These are phyloP conservation scores for Verbascum thapsus DNA, from an alignment of 257 asterid species.

Conservation along the genomic window DNA sequence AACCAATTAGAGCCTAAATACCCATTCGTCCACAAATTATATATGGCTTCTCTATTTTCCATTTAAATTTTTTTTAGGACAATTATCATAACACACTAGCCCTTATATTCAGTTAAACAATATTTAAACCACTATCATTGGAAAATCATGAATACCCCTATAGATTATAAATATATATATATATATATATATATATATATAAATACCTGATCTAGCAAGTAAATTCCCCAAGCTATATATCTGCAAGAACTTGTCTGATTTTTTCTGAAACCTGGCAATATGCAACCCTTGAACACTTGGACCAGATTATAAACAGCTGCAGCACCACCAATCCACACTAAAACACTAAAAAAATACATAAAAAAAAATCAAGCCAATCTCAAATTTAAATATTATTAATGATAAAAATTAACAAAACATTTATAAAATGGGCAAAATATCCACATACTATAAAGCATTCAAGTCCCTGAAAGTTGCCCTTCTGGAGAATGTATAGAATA, in stretches of 20 bases:
- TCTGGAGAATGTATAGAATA: conserved; percentile 36
- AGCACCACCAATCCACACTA: conserved; percentile 57
- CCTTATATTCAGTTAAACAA: no score
- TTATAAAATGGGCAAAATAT: background rate
- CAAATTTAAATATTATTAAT: background rate
- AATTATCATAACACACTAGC: no score
- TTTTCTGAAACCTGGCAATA: conserved; percentile 31
- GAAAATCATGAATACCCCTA: no score
- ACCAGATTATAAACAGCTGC: conserved; percentile 63
- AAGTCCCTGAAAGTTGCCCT: conserved; percentile 60
- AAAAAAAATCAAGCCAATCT: no score
- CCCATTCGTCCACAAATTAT: no score
- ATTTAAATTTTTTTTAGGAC: no score
- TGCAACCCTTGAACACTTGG: conserved; percentile 44
- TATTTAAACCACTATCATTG: no score
- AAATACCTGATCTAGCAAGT: conserved; percentile 68
- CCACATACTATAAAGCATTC: conserved; percentile 47
- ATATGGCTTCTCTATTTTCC: no score
- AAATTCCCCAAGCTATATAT: conserved; percentile 53
- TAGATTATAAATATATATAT: no score
- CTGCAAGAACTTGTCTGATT: conserved; percentile 32
- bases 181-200: no score
- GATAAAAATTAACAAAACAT: background rate
- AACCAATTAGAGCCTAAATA: no score
- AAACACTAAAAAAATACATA: conserved; percentile 27